These are phyloP conservation scores for Kluyveromyces wickerhamii DNA, from an alignment of 805 yeast genomes.

Conservation along the genomic window DNA sequence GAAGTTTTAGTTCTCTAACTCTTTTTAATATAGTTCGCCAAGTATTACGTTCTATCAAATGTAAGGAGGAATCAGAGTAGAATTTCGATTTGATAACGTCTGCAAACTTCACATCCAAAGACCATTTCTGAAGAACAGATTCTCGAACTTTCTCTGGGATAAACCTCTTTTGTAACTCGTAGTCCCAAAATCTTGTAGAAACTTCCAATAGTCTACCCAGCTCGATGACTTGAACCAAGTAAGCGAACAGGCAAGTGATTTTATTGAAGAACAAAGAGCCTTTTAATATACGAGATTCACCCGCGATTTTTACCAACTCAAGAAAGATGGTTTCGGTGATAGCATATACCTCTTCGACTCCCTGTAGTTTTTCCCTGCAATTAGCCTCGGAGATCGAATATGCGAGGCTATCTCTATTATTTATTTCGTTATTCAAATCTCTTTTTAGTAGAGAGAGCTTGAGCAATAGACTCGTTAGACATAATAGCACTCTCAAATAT, in stretches of 20 bases:
- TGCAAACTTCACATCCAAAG: conserved; percentile 5
- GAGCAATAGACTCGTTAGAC: neutral
- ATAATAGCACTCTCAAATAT: neutral
- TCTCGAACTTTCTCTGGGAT: conserved; percentile 4
- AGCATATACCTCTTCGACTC: neutral
- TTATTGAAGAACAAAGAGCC: neutral
- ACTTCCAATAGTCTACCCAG: conserved; percentile 4
- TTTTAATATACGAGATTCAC: neutral
- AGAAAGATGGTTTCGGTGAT: neutral
- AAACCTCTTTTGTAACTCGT: neutral
- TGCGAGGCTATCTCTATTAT: neutral
- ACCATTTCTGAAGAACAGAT: conserved; percentile 5
- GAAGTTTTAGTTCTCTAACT: neutral
- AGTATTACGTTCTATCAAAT: neutral
- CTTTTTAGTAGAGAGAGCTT: neutral
- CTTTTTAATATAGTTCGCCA: conserved; percentile 1
- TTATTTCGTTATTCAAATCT: neutral
- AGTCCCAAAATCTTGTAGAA: conserved; percentile 8
- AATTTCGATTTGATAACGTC: conserved; percentile 5
- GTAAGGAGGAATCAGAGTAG: neutral
- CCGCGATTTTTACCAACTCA: neutral
- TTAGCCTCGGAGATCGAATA: neutral
- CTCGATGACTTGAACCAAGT: conserved; percentile 6
- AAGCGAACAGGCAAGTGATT: conserved; percentile 2
- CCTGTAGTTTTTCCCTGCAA: neutral